These are phyloP conservation scores for Monosporascus cannonballus DNA, from an alignment of 2,329 filamentous ascomycete species.

Conservation along the genomic window DNA sequence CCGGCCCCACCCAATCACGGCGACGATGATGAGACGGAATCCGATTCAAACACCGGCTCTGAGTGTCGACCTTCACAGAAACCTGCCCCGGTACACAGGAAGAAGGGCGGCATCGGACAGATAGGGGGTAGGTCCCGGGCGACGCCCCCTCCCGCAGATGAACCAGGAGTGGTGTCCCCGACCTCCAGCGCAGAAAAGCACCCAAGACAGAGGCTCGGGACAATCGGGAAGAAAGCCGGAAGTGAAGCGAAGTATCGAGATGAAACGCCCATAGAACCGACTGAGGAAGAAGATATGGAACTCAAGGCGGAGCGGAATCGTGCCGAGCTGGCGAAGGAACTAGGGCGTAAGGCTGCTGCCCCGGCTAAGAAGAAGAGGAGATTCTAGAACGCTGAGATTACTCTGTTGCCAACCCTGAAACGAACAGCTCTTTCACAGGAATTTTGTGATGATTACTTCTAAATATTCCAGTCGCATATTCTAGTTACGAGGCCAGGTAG, in stretches of 20 bases:
- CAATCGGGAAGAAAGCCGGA: not conserved
- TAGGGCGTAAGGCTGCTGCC: slow-evolving; percentile 42
- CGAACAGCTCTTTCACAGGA: no score
- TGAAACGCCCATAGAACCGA: not conserved
- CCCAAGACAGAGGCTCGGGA: not conserved
- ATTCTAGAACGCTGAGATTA: slow-evolving; percentile 33
- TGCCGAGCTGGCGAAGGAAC: slow-evolving; percentile 44
- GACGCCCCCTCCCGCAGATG: not conserved
- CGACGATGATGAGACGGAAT: slow-evolving; percentile 15
- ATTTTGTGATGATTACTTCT: no score
- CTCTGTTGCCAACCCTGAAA: no score
- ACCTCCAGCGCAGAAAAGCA: not conserved
- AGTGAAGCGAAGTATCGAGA: slow-evolving; percentile 1
- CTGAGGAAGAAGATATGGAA: slow-evolving; percentile 23
- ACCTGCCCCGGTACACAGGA: slow-evolving; percentile 6
- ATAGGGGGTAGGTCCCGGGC: slow-evolving; percentile 2
- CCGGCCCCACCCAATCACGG: slow-evolving; percentile 7
- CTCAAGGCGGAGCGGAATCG: slow-evolving; percentile 42
- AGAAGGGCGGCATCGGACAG: slow-evolving; percentile 5
- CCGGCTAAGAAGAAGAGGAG: slow-evolving; percentile 51
- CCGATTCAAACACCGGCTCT: slow-evolving; percentile 14
- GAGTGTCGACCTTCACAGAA: slow-evolving; percentile 1
- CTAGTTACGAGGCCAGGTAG: no score
- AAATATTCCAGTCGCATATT: no score
- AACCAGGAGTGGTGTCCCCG: not conserved